Conservation (phyloP, 768 basidiomycete genomes). For the Xanthoconium purpureum region DNA sequence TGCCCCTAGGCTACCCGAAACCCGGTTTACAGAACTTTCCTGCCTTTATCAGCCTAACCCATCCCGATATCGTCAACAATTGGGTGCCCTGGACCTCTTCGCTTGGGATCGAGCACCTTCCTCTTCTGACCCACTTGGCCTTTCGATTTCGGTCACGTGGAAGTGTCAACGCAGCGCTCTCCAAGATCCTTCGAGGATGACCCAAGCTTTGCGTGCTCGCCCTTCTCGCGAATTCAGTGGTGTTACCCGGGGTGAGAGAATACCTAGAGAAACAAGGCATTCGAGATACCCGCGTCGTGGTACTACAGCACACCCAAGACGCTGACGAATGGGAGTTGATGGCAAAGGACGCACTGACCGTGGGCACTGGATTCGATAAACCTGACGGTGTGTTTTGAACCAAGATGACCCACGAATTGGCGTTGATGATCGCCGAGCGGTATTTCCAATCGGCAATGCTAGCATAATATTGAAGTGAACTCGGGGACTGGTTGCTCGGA, state of each 20-base stretch:
- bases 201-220: constrained; percentile 6
- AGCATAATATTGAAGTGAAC: too few relatives aligned
- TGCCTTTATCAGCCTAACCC: constrained; percentile 11
- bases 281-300: constrained; percentile 13
- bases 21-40: constrained; percentile 5
- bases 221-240: constrained; percentile 7
- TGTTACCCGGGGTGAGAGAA: background rate
- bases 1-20: background rate
- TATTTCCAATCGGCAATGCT: too few relatives aligned
- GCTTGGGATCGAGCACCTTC: constrained; percentile 14
- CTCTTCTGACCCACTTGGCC: constrained; percentile 10
- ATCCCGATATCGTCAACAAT: constrained; percentile 21
- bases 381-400: too few relatives aligned
- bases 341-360: background rate
- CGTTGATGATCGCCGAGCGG: too few relatives aligned
- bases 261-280: constrained; percentile 12
- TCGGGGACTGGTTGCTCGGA: too few relatives aligned
- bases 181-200: constrained; percentile 4
- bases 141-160: constrained; percentile 19
- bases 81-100: constrained; percentile 21
- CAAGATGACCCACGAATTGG: too few relatives aligned
- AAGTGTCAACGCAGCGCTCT: constrained; percentile 3
- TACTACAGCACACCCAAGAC: constrained; percentile 12
- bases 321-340: constrained; percentile 15
- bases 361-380: too few relatives aligned